Evolutionary conservation across 805 yeast genomes (phyloP), one percentile per base, ranked within the genome.

Genomic region (Yamadazyma paraphyllophila): DNA sequence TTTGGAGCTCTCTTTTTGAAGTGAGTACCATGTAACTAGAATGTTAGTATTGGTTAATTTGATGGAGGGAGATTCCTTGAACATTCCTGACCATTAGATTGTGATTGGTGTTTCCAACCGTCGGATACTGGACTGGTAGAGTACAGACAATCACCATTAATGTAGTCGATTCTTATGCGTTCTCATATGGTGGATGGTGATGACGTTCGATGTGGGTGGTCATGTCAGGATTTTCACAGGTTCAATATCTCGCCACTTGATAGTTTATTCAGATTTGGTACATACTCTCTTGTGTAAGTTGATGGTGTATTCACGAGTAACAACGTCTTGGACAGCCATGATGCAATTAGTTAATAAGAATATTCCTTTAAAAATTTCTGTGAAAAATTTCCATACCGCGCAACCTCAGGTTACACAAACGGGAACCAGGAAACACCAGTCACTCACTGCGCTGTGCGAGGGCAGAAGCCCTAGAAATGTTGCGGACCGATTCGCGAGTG

Each of bases 1-100:
- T 81, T 88, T 80, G 99, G 99, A 71, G 99, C 99, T 82, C 97
- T 90, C 87, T 87, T 88, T 85, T 94, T 94, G 96, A 92, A 94
- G 79, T 89, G 87, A 65, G 85, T 91, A 82, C 98, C 98, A 80
- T 88, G 96, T 74, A 90, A 87, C 95, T 86, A 67, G 38, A 61
- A 31, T 41, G 54, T 51, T 77, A 76, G 80, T 77, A 75, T 31
- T 10, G 13, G 31, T 11, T 29, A n/a, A 29, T n/a, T 29, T 29
- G 24, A 20, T 20, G 24, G 24, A 20, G 6, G 24, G 24, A 20
- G 24, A 20, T 20, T 20, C 24, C 24, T 20, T 3, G 6, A 6
- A 20, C 24, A 6, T 20, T 20, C n/a, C 24, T 20, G 6, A 20
- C 24, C 24, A 20, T 20, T 20, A 20, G 24, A 3, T 20, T 4